Conservation (phyloP, 2,329 filamentous ascomycete genomes). For the Monilinia vaccinii-corymbosi region DNA sequence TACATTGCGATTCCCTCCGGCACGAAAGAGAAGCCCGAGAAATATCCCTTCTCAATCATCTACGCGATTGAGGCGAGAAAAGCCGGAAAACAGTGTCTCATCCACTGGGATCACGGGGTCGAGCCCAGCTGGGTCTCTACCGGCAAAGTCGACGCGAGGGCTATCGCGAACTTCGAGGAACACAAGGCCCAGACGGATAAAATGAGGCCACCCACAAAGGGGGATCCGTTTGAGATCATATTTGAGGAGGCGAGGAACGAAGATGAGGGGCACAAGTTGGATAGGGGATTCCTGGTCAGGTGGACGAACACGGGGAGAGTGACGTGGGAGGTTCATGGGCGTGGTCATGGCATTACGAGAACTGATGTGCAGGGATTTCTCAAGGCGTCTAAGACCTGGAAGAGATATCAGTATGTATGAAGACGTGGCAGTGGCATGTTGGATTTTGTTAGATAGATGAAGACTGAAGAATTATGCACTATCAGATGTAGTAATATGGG, state of each 20-base stretch:
- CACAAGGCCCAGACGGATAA: not conserved
- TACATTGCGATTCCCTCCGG: not conserved
- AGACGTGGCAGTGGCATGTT: not conserved
- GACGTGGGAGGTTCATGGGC: not conserved
- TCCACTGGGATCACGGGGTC: not conserved
- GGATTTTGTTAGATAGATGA: too few relatives aligned
- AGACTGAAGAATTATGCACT: too few relatives aligned
- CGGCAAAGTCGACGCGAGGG: not conserved
- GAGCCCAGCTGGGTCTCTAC: not conserved
- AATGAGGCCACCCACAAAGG: not conserved
- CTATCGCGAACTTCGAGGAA: not conserved
- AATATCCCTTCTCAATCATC: not conserved
- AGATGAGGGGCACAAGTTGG: not conserved
- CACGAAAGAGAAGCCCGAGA: rapidly evolving
- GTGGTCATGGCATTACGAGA: not conserved
- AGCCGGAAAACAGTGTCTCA: not conserved
- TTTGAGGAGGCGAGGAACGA: not conserved
- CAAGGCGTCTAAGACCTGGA: not conserved
- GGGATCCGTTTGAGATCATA: not conserved
- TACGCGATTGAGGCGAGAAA: not conserved
- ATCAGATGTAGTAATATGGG: too few relatives aligned
- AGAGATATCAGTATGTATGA: not conserved
- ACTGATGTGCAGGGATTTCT: not conserved
- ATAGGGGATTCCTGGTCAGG: not conserved
- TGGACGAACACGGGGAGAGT: not conserved